Conservation (phyloP, 2,329 filamentous ascomycete genomes). For the Fusarium devonianum region DNA sequence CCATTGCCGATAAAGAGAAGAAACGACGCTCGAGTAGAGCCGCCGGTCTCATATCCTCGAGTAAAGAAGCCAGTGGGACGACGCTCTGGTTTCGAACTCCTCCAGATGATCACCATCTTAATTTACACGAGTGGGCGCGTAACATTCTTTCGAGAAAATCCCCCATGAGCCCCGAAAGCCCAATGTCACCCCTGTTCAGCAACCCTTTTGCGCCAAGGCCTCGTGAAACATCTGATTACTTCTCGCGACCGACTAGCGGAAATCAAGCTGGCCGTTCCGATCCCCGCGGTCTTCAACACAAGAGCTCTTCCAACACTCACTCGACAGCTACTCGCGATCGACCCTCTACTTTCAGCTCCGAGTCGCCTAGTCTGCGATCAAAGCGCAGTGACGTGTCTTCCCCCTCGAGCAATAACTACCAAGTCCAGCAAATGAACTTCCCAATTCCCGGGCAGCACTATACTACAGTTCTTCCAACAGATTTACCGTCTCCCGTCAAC, state of each 20-base stretch:
- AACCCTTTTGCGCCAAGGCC: slow-evolving; percentile 58
- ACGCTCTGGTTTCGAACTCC: slow-evolving; percentile 65
- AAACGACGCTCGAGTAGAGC: slow-evolving; percentile 71
- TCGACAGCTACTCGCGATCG: slow-evolving; percentile 57
- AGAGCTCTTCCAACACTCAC: slow-evolving; percentile 57
- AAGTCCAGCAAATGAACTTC: slow-evolving; percentile 49
- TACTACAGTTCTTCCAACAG: slow-evolving; percentile 58
- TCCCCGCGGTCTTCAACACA: slow-evolving; percentile 52
- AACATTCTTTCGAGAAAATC: slow-evolving; percentile 57
- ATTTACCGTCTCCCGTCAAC: slow-evolving; percentile 64
- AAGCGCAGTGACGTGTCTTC: slow-evolving; percentile 69
- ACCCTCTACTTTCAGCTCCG: slow-evolving; percentile 61
- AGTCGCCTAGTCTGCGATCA: slow-evolving; percentile 67
- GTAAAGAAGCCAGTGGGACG: slow-evolving; percentile 57
- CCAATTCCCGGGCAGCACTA: slow-evolving; percentile 56
- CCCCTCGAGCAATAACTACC: slow-evolving; percentile 58
- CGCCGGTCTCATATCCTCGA: slow-evolving; percentile 59
- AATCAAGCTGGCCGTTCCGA: slow-evolving; percentile 48
- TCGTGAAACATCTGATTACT: slow-evolving; percentile 53
- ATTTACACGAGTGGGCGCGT: slow-evolving; percentile 66
- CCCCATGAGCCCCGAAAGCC: slow-evolving; percentile 59
- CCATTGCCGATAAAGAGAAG: slow-evolving; percentile 65
- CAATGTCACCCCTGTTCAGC: slow-evolving; percentile 60
- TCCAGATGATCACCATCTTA: slow-evolving; percentile 58
- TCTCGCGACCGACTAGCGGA: slow-evolving; percentile 54